These are phyloP conservation scores for Talaromyces marneffei DNA, from an alignment of 2,329 filamentous ascomycete species.

Conservation along the genomic window DNA sequence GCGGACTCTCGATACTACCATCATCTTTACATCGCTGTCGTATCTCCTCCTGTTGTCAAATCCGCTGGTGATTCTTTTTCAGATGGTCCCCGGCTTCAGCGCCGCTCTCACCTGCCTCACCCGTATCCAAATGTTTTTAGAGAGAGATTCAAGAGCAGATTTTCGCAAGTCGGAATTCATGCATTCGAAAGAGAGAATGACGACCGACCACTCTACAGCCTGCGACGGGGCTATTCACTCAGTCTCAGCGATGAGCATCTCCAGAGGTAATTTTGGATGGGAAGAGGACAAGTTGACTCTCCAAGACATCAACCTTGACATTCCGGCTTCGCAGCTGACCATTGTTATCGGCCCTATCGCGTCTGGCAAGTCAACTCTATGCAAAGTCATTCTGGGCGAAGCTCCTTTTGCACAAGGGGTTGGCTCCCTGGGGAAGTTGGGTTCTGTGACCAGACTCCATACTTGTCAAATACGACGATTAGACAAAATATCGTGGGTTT, in stretches of 20 bases:
- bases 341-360: background rate
- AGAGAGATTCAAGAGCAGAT: constrained; percentile 5
- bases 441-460: constrained; percentile 34
- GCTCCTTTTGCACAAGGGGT: constrained; percentile 1
- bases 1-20: constrained; percentile 3
- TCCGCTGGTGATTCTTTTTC: constrained; percentile 4
- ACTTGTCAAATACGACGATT: constrained; percentile 26
- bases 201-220: background rate
- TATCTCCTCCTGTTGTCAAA: constrained; percentile 6
- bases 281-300: constrained; percentile 3
- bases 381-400: constrained; percentile 4
- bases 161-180: constrained; percentile 1
- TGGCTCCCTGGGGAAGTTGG: constrained; percentile 20
- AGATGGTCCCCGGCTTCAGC: background rate
- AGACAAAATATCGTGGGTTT: constrained; percentile 25
- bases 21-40: constrained; percentile 4
- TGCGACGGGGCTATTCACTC: background rate
- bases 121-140: constrained; percentile 3
- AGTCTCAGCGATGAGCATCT: constrained; percentile 1
- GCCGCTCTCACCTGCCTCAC: constrained; percentile 3
- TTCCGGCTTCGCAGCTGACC: background rate
- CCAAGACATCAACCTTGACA: background rate
- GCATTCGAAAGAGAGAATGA: background rate
- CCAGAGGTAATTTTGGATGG: constrained; percentile 6
- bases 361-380: constrained; percentile 7